phyloP scores from a whole-genome alignment of 2,329 filamentous ascomycete species.

The Fusarium devonianum region DNA sequence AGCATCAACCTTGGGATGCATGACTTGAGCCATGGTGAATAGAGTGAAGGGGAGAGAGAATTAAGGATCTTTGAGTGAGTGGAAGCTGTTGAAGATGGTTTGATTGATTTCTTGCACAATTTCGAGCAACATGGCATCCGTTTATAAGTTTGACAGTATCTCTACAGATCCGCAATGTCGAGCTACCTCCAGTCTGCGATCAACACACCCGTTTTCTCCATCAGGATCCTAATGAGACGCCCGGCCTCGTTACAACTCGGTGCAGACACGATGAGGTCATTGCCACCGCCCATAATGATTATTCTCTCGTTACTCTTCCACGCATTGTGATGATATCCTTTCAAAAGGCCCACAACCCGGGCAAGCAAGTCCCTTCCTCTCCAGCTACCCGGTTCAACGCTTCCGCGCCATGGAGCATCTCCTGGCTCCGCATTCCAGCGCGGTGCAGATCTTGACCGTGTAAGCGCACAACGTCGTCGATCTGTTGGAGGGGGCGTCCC shows the following conservation, averaged over 20 bases:
- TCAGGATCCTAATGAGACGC: not conserved
- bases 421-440: constrained; percentile 25
- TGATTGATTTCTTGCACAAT: not conserved
- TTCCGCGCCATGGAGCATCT: not conserved
- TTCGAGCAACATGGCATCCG: no score
- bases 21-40: constrained; percentile 10
- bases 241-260: not conserved
- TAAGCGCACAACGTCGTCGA: not conserved
- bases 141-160: no score
- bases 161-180: no score
- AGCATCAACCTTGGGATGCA: not conserved
- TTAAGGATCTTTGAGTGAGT: not conserved
- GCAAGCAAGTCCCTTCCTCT: not conserved
- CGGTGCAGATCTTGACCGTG: not conserved
- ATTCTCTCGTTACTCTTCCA: not conserved
- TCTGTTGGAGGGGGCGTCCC: not conserved
- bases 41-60: not conserved
- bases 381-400: not conserved
- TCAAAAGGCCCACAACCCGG: not conserved
- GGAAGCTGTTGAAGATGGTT: not conserved
- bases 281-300: not conserved
- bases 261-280: constrained; percentile 15
- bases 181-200: constrained; percentile 3
- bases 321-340: not conserved
- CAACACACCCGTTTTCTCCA: constrained; percentile 5